Percentiles rank a stretch among this genome's conserved stretches.
Conservation (phyloP, 208 protist species). For the Naegleria lovaniensis region DNA sequence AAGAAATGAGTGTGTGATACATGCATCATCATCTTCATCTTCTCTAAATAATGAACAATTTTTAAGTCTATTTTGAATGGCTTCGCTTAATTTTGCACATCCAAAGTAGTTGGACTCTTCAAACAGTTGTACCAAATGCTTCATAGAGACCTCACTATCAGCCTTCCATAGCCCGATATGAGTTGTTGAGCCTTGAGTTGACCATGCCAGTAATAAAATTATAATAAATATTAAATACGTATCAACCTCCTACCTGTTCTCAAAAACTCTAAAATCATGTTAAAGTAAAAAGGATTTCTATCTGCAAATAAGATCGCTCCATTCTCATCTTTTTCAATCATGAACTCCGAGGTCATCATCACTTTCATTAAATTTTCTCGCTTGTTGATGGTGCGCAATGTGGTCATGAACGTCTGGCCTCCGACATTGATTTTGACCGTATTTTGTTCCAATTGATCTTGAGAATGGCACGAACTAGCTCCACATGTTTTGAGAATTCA, state of each 20-base stretch:
- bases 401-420: background rate
- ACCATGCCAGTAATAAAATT: too few species aligned
- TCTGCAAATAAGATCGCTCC: background rate
- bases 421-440: background rate
- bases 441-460: background rate
- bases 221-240: too few species aligned
- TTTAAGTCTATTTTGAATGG: too few species aligned
- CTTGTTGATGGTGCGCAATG: background rate
- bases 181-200: too few species aligned
- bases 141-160: background rate
- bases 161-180: background rate
- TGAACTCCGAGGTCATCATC: background rate
- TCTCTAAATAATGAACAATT: too few species aligned
- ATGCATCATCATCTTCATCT: background rate
- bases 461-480: too few species aligned
- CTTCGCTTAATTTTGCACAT: background rate
- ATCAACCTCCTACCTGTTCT: too few species aligned
- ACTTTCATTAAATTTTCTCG: background rate
- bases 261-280: background rate
- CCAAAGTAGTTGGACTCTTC: background rate
- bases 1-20: background rate
- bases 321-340: background rate
- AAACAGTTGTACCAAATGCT: background rate
- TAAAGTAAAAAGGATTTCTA: background rate
- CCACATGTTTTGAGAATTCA: too few species aligned